Evolutionary conservation across 331 rosid genomes (phyloP), one percentile per base, ranked within the genome.

Genomic region (Acacia concinna): DNA sequence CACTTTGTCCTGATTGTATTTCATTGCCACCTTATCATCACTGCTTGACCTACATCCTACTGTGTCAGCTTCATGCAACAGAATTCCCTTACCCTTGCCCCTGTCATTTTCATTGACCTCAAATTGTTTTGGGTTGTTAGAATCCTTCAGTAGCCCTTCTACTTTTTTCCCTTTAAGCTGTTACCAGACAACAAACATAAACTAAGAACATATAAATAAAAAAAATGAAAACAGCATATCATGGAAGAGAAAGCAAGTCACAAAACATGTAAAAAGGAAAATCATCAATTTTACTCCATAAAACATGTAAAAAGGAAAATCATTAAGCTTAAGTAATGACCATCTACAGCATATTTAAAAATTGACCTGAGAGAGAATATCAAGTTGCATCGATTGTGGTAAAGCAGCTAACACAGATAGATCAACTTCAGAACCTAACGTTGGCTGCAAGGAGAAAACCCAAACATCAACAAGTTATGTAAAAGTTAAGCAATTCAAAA

Each of bases 381-480:
- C 85, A 44, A 0, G 84, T 79, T 87, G 97, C 88, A 91, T 78
- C 20, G 93, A 93, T 74, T 83, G 81, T 31, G 94, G 90, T 84
- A 91, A 83, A 86, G 91, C 89, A 81, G 91, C 91, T 57, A 93
- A 83, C 38, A 87, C 91, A 78, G 90, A 84, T 9, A 86, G 81
- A 88, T 93, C 97, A 80, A 89, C 89, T 80, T 88, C 94, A 11
- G 72, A 89, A 51, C 60, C 62, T 76, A 77, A 80, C 30, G 73
- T 73, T 35, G 85, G 91, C 97, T 91, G 84, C 66, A 62, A 56
- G 75, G n/a, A 68, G 43, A 31, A 66, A 44, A 71, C 17, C 84
- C 20, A 80, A 37, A 23, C 28, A 38, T n/a, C 63, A 54, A 67
- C 40, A 75, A 40, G 68, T 57, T 21, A 46, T 43, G 60, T 34